These are phyloP conservation scores for Ophiocordyceps camponoti-saundersi DNA, from an alignment of 2,329 filamentous ascomycete species.

Conservation along the genomic window DNA sequence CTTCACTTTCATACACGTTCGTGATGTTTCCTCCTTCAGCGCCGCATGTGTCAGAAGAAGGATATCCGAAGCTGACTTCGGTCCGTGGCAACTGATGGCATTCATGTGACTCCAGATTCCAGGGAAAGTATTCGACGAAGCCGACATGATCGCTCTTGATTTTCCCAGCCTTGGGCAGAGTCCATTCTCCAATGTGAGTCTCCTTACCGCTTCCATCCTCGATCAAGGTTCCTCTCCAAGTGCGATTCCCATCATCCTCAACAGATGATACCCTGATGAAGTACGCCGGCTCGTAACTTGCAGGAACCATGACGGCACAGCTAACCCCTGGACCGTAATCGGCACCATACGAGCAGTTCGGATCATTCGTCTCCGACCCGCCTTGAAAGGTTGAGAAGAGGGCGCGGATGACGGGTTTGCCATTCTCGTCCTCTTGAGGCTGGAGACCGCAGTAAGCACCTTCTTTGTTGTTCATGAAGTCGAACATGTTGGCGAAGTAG, in stretches of 20 bases:
- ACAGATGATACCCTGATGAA: conserved; percentile 3
- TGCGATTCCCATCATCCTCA: conserved; percentile 3
- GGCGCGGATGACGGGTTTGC: conserved; percentile 3
- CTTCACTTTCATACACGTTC: too few species aligned
- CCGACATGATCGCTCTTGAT: conserved; percentile 1
- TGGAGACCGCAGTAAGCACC: conserved; percentile 7
- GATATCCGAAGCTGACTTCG: background rate
- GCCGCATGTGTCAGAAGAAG: background rate
- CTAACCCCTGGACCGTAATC: conserved; percentile 9
- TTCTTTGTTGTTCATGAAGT: conserved; percentile 2
- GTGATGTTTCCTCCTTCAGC: background rate
- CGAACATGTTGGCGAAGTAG: conserved; percentile 7
- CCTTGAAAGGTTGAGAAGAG: conserved; percentile 7
- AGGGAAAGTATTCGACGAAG: conserved; percentile 4
- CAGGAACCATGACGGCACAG: conserved; percentile 4
- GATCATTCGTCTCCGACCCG: conserved; percentile 3
- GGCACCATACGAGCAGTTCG: conserved; percentile 8
- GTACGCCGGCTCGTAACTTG: conserved; percentile 5
- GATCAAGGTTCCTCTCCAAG: conserved; percentile 6
- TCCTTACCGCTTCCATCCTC: conserved; percentile 3
- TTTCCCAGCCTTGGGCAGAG: conserved; percentile 3
- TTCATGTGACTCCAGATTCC: background rate
- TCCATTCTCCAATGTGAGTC: conserved; percentile 5
- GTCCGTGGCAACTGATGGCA: background rate
- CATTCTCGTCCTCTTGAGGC: conserved; percentile 3